A percentile compares a stretch with the other conserved stretches of the same genome.
Conservation (phyloP, 2,329 filamentous ascomycete genomes). For the Monosporascus cannonballus region DNA sequence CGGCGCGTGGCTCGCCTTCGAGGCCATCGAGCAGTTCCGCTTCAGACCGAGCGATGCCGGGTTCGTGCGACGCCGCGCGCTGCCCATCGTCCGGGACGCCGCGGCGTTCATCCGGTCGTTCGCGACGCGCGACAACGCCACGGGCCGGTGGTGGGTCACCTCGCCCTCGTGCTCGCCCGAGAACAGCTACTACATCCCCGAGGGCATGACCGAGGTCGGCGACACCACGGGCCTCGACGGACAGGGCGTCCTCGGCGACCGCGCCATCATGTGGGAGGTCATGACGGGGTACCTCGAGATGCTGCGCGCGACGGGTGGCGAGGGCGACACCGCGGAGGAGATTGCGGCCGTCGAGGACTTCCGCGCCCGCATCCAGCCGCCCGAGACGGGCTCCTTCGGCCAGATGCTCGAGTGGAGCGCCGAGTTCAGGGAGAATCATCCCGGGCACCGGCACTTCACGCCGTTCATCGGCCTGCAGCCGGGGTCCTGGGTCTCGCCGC, state of each 20-base stretch:
- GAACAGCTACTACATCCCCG: constrained; percentile 7
- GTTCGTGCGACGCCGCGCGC: constrained; percentile 1
- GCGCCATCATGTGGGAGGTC: constrained; percentile 7
- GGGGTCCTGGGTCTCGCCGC: neutral
- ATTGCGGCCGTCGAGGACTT: neutral
- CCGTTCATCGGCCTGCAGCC: neutral
- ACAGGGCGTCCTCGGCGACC: constrained; percentile 2
- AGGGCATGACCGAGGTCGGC: neutral
- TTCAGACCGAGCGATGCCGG: constrained; percentile 1
- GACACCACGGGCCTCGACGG: constrained; percentile 3
- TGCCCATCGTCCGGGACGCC: constrained; percentile 3
- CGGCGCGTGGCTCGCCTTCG: constrained; percentile 4
- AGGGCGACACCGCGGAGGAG: neutral
- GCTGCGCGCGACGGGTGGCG: neutral
- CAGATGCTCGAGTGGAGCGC: neutral
- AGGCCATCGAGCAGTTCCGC: constrained; percentile 5
- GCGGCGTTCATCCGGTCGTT: constrained; percentile 2
- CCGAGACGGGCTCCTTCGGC: neutral
- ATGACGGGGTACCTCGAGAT: constrained; percentile 1
- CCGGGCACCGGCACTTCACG: neutral
- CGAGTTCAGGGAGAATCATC: neutral
- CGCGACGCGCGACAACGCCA: neutral
- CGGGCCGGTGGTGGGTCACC: constrained; percentile 2
- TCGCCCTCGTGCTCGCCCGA: constrained; percentile 5
- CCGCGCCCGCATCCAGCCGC: neutral